Percentiles rank a stretch among this genome's conserved stretches.
These are phyloP conservation scores for Quercus aquifolioides DNA, from an alignment of 306 rosid species.

Conservation along the genomic window DNA sequence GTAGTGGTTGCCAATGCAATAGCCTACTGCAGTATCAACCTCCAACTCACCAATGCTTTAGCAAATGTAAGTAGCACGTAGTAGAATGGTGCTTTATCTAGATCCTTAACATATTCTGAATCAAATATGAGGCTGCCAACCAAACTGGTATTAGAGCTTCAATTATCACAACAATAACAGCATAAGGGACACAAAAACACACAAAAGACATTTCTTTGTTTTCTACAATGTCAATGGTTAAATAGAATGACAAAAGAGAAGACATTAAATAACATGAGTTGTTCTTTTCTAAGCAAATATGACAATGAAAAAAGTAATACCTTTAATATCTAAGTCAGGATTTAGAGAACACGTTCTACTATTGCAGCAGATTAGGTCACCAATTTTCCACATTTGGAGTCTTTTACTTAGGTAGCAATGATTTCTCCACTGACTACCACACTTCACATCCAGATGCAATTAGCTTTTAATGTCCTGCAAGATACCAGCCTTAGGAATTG, in stretches of 20 bases:
- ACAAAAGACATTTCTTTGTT: no score
- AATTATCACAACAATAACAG: neutral
- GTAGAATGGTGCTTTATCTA: no score
- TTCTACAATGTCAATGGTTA: no score
- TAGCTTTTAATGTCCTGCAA: neutral
- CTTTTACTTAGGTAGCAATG: constrained; percentile 78
- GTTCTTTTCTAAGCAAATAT: neutral
- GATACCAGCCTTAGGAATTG: constrained; percentile 14
- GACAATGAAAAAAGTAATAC: constrained; percentile 30
- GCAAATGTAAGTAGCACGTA: no score
- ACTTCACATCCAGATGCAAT: constrained; percentile 24
- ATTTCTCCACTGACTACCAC: constrained; percentile 93
- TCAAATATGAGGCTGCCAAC: no score
- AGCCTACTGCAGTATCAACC: no score
- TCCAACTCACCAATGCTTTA: no score
- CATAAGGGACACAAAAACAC: no score
- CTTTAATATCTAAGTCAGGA: constrained; percentile 90
- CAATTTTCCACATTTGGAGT: constrained; percentile 71
- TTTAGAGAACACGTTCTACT: constrained; percentile 79
- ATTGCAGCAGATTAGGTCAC: constrained; percentile 52
- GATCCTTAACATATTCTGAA: no score
- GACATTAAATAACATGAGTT: neutral
- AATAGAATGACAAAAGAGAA: neutral
- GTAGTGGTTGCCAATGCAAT: no score
- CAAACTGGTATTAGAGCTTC: no score